Evolutionary conservation across 495 filamentous ascomycete species (phyloP), one percentile per base, ranked within the genome.

Genomic region (Penicillium tannophilum): DNA sequence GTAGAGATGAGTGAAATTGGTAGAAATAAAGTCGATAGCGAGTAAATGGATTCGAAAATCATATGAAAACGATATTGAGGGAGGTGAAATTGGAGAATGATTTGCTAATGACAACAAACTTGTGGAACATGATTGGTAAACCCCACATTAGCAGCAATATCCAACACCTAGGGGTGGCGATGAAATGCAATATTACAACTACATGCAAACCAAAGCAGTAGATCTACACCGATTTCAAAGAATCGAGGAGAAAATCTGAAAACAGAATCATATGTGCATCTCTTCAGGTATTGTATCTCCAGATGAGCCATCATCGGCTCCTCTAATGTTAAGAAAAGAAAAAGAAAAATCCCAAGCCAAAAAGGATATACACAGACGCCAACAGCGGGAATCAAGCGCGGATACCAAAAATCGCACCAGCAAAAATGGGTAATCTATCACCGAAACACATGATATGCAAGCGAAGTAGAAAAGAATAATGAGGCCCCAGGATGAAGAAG

Each of bases 321-420:
- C 39, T 66, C 59, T 60, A 58, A 59, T 59, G 61, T 55, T 56
- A 48, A 57, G 20, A 42, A 55, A 42, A 39, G 31, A 44, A 31
- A 55, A 31, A 16, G 54, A 6, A 28, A 49, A 24, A 12, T 20
- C 16, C 51, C 45, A 33, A 7, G 11, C 39, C 57, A 55, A 43
- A 42, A 35, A 35, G 45, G 44, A 48, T 64, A 61, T 61, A 55
- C 62, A 56, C 39, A 31, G 63, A 70, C 64, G 64, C 67, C 62
- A 64, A 54, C 41, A 31, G 48, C 56, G 58, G 63, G 50, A 62
- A 65, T 65, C 63, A 62, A 39, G 31, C 39, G 56, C 26, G 54
- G 44, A 58, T 64, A 49, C 33, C 41, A 41, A 51, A 28, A 24
- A 46, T 36, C 19, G 55, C 52, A 54, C 41, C 44, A 3, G 41